These are phyloP conservation scores for Hibiscus syriacus DNA, from an alignment of 345 rosid genomes.

Conservation along the genomic window DNA sequence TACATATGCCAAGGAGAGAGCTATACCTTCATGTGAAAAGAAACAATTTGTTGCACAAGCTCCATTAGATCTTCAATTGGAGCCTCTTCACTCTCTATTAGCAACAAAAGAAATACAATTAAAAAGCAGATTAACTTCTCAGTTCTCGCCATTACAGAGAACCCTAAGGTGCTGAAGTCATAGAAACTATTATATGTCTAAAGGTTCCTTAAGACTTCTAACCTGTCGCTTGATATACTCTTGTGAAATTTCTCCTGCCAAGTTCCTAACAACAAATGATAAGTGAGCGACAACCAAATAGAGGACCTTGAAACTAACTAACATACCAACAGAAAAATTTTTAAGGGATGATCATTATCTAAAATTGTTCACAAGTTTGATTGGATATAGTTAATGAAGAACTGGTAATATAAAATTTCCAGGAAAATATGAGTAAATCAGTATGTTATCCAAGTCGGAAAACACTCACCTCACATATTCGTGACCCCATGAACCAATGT, in stretches of 20 bases:
- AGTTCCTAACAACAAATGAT: constrained; percentile 40
- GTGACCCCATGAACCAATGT: constrained; percentile 99
- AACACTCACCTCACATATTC: constrained; percentile 74
- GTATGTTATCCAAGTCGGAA: background rate
- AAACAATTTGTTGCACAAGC: constrained; percentile 77
- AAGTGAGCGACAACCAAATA: background rate
- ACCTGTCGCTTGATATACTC: constrained; percentile 59
- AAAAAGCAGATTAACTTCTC: background rate
- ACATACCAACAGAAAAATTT: background rate
- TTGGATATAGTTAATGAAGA: background rate
- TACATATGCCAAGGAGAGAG: background rate
- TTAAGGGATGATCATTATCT: background rate
- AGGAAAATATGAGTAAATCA: background rate
- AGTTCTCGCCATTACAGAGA: background rate
- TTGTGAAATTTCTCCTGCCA: no score
- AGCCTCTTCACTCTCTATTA: constrained; percentile 56
- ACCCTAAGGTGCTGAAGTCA: constrained; percentile 9
- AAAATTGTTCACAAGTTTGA: background rate
- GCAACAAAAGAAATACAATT: background rate
- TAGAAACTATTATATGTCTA: background rate
- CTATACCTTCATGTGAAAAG: no score
- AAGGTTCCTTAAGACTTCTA: constrained; percentile 14
- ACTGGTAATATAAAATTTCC: background rate
- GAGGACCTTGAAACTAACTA: background rate
- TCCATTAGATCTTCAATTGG: constrained; percentile 62